A percentile compares a stretch with the other conserved stretches of the same genome.
Conservation (phyloP, 2,329 filamentous ascomycete genomes). For the Hymenoscyphus linearis region DNA sequence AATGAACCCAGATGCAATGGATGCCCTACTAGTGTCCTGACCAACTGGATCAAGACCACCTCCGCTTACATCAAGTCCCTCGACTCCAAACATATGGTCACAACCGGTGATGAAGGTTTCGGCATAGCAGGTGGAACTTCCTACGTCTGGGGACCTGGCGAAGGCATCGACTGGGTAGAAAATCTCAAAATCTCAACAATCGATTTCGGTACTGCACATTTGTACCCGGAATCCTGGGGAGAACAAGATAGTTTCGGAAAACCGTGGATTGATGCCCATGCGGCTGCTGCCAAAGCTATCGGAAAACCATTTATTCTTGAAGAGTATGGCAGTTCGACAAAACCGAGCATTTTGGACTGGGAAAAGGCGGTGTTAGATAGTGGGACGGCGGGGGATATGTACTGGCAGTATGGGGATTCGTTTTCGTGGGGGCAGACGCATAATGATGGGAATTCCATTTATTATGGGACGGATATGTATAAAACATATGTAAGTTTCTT, state of each 20-base stretch:
- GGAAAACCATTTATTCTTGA: slow-evolving; percentile 39
- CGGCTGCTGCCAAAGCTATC: slow-evolving; percentile 32
- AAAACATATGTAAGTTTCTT: slow-evolving; percentile 9
- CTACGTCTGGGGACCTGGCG: slow-evolving; percentile 39
- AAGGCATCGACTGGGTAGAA: slow-evolving; percentile 43
- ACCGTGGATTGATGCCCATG: slow-evolving; percentile 44
- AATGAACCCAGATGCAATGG: slow-evolving; percentile 64
- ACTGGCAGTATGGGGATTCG: slow-evolving; percentile 30
- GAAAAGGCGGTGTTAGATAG: slow-evolving; percentile 21
- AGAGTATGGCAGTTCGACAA: slow-evolving; percentile 34
- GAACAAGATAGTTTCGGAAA: slow-evolving; percentile 37
- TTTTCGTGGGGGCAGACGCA: neutral
- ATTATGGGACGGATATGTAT: neutral
- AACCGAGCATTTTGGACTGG: slow-evolving; percentile 15
- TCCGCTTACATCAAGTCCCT: slow-evolving; percentile 60
- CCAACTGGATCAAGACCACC: slow-evolving; percentile 49
- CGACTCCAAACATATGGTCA: slow-evolving; percentile 57
- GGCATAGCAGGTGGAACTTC: slow-evolving; percentile 18
- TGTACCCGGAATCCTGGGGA: slow-evolving; percentile 43
- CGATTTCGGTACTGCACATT: slow-evolving; percentile 49
- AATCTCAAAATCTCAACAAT: slow-evolving; percentile 43
- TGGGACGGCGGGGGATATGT: slow-evolving; percentile 27
- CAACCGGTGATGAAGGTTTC: slow-evolving; percentile 60
- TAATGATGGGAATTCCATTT: slow-evolving; percentile 1
- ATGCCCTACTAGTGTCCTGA: slow-evolving; percentile 53